phyloP scores from a whole-genome alignment of 768 basidiomycete genomes.

The Stropharia rugosoannulata region DNA sequence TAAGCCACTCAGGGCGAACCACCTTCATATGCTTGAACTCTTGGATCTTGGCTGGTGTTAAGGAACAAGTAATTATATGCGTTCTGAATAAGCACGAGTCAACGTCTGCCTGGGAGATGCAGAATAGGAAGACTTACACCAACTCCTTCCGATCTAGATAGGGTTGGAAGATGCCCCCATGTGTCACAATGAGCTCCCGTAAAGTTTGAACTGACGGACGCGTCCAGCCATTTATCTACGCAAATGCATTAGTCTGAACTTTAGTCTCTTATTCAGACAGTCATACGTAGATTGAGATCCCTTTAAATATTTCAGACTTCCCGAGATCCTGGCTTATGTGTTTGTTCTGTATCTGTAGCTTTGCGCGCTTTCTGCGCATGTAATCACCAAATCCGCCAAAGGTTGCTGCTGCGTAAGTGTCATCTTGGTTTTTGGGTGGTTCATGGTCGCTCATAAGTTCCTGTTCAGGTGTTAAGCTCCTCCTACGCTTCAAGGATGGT shows the following conservation, averaged over 20 bases:
- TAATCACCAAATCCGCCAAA: constrained; percentile 90
- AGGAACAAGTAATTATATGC: constrained; percentile 87
- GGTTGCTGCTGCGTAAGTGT: constrained; percentile 71
- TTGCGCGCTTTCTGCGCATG: constrained; percentile 88
- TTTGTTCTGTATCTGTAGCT: constrained; percentile 80
- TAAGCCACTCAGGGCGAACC: constrained; percentile 85
- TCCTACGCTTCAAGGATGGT: constrained; percentile 39
- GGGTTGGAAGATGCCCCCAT: constrained; percentile 83
- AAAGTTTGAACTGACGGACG: constrained; percentile 85
- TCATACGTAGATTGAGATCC: constrained; percentile 79
- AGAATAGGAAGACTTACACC: constrained; percentile 48
- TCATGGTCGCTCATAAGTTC: constrained; percentile 1
- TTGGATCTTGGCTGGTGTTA: constrained; percentile 86
- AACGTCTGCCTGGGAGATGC: background rate
- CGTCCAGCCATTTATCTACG: constrained; percentile 88
- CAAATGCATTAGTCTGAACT: background rate
- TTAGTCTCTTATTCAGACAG: background rate
- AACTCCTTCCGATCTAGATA: constrained; percentile 79
- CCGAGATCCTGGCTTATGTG: constrained; percentile 25
- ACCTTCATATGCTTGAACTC: constrained; percentile 93
- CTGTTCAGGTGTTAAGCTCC: constrained; percentile 23
- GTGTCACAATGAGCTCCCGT: constrained; percentile 71
- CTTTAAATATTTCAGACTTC: constrained; percentile 62
- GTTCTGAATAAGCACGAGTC: constrained; percentile 47
- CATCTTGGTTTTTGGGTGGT: constrained; percentile 22